These are phyloP conservation scores for Rhododendron henanense DNA, from an alignment of 148 eudicot species.

Conservation along the genomic window DNA sequence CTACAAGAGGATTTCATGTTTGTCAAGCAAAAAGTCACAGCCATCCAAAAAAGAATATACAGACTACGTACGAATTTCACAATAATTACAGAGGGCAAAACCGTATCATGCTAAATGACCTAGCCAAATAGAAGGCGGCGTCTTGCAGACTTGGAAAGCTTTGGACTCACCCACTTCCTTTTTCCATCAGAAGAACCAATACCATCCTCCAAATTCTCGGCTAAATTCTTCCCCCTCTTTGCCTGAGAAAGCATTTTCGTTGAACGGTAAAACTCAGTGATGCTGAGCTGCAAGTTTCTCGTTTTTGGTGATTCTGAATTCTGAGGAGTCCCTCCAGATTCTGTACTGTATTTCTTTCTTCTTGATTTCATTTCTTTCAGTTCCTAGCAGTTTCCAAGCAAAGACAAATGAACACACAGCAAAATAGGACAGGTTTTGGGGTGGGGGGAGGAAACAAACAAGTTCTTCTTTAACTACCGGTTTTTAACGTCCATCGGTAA, in stretches of 20 bases:
- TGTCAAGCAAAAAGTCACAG: not conserved
- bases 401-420: not conserved
- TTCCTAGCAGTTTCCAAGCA: constrained; percentile 30
- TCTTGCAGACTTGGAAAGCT: constrained; percentile 72
- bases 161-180: constrained; percentile 32
- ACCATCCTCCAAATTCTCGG: constrained; percentile 8
- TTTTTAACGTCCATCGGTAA: not conserved
- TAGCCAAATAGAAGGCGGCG: constrained; percentile 56
- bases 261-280: constrained; percentile 73
- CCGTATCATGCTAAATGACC: not conserved
- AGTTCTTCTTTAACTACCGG: not conserved
- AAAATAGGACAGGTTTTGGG: not conserved
- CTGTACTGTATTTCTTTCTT: constrained; percentile 26
- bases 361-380: constrained; percentile 50
- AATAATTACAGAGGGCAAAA: not conserved
- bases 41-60: not conserved
- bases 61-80: not conserved
- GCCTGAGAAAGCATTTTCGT: constrained; percentile 35
- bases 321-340: constrained; percentile 24
- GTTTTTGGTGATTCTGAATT: constrained; percentile 31
- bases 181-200: constrained; percentile 31
- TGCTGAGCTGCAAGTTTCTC: constrained; percentile 49
- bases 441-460: not conserved
- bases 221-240: constrained; percentile 25
- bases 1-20: not conserved